Evolutionary conservation across 2,329 filamentous ascomycete genomes (phyloP).

Genomic region (Rhinocladiella similis): DNA sequence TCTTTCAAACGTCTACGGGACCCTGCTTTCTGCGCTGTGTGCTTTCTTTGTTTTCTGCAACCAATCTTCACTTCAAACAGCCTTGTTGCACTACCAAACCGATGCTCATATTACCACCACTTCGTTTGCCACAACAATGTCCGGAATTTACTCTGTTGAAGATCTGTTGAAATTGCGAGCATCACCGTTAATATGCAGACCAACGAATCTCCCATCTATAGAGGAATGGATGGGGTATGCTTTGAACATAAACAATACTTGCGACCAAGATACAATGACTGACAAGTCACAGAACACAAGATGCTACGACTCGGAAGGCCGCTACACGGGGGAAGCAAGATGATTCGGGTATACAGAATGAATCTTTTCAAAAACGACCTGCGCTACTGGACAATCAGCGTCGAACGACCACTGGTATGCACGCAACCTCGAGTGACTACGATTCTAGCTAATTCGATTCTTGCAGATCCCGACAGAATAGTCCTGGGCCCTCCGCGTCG

Average conservation of each 20-base stretch:
- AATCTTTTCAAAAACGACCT: slow-evolving; percentile 34
- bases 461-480: slow-evolving; percentile 68
- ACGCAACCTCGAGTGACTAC: slow-evolving; percentile 32
- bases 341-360: slow-evolving; percentile 18
- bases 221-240: slow-evolving; percentile 95
- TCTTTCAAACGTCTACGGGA: too few species aligned
- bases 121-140: slow-evolving; percentile 25
- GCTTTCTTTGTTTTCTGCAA: too few species aligned
- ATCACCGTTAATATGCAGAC: slow-evolving; percentile 82
- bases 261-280: slow-evolving; percentile 17
- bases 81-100: slow-evolving; percentile 1
- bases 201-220: slow-evolving; percentile 73
- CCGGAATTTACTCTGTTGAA: slow-evolving; percentile 70
- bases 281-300: slow-evolving; percentile 40
- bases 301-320: slow-evolving; percentile 37
- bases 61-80: background rate
- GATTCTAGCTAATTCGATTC: slow-evolving; percentile 29
- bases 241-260: slow-evolving; percentile 8
- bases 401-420: slow-evolving; percentile 49
- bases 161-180: slow-evolving; percentile 73
- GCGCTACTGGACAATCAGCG: slow-evolving; percentile 47
- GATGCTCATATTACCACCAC: slow-evolving; percentile 14
- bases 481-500: slow-evolving; percentile 82
- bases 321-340: slow-evolving; percentile 22
- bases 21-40: too few species aligned